Base-by-base conservation (phyloP, 441 rosid species). In the Gossypium aridum region DNA sequence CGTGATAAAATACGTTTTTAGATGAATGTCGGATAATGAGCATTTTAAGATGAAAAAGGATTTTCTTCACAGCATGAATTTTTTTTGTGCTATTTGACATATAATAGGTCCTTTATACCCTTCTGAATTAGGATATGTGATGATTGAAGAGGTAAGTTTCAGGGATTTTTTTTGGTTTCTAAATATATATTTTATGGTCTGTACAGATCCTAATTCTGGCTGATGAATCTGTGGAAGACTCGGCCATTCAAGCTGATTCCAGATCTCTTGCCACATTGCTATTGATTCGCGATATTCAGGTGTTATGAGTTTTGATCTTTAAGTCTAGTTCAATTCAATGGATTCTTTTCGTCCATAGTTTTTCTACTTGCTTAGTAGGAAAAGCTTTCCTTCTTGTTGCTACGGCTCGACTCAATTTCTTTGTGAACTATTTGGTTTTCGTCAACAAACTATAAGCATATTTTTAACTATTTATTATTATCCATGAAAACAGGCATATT, bases 241-340 rank as follows among this genome's bases (percentile, higher is more conserved):
- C 92, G n/a, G 91, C 95, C 64, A 85, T 88, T 80, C 92, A 90
- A 85, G 95, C 95, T 68, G 95, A 90, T 82, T 88, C 95, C 57
- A 86, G 95, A 82, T 90, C 95, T 71, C 92, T 88, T 73, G 95
- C 95, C 57, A 84, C 95, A 2, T 80, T 90, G 72, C 75, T 90
- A 47, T 74, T 90, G 77, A 90, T 90, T 76, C 91, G 92, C 65
- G 95, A 90, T 76, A 90, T 90, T 81, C 95, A 90, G 92, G 95
- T 88, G 82, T 75, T 71, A 63, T 16, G 12, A 45, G 23, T 49
- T 65, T 61, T 53, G 47, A 57, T 71, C 51, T 39, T 64, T 17
- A 23, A 53, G 19, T 47, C 20, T 43, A 61, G 59, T 59, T 55
- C 56, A 66, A 13, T 45, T 28, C 34, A 47, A 13, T 23, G 34